These are phyloP conservation scores for Angophora floribunda DNA, from an alignment of 345 rosid genomes.

Conservation along the genomic window DNA sequence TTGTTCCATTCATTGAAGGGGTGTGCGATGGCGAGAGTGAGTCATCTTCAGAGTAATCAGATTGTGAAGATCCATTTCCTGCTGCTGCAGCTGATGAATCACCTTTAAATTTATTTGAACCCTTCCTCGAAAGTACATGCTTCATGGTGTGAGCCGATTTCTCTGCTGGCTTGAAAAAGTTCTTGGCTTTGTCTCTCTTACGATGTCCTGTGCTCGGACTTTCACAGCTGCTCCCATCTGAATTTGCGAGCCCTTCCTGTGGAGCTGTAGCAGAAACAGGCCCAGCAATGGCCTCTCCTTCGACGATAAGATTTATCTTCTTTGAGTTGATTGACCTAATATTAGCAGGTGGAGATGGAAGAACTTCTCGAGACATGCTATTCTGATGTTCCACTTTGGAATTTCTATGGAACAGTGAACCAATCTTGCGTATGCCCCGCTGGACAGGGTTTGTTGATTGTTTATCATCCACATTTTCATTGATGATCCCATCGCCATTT, in stretches of 20 bases:
- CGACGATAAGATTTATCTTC: conserved; percentile 28
- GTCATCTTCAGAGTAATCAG: conserved; percentile 46
- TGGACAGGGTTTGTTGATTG: conserved; percentile 12
- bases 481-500: conserved; percentile 13
- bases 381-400: not conserved
- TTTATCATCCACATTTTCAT: conserved; percentile 42
- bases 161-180: conserved; percentile 57
- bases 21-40: not conserved
- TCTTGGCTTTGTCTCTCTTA: conserved; percentile 52
- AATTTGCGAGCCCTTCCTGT: conserved; percentile 17
- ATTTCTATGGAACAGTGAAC: conserved; percentile 43
- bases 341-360: conserved; percentile 42
- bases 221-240: conserved; percentile 28
- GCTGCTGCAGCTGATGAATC: conserved; percentile 10
- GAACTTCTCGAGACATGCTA: conserved; percentile 9
- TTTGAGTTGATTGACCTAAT: conserved; percentile 39
- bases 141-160: conserved; percentile 53
- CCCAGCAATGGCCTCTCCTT: conserved; percentile 27
- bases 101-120: conserved; percentile 29
- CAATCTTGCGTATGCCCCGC: conserved; percentile 40
- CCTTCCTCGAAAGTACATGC: conserved; percentile 59
- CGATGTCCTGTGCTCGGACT: conserved; percentile 31
- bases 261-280: conserved; percentile 10
- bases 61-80: conserved; percentile 14
- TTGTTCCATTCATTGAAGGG: not conserved